Evolutionary conservation across 2,329 filamentous ascomycete species (phyloP), one percentile per base, ranked within the genome.

Genomic region (Tolypocladium amazonense): DNA sequence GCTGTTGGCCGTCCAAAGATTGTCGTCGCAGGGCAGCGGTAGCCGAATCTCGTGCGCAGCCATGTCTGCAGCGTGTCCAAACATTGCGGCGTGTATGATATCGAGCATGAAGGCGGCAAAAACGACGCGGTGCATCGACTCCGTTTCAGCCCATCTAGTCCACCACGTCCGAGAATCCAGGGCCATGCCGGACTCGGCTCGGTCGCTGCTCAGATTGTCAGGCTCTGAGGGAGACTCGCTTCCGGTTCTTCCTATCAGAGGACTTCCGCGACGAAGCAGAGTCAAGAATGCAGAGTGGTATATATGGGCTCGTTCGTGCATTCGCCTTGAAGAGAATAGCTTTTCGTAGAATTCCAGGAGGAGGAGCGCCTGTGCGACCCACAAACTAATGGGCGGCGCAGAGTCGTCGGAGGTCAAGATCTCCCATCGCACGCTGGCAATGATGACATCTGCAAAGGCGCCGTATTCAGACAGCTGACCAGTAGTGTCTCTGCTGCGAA

Each of bases 101-200:
- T 97, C 92, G 68, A 96, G 85, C 68, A 96, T 88, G 70, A 96
- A 96, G 0, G 92, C 91, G 0, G 87, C 90, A 73, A 94, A 97
- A 0, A 92, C 91, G 2, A 90, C 90, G 58, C 92, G 82, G 62
- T 91, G 85, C 64, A 92, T 96, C 0, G 92, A 89, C 71, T 97
- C 92, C 0, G 89, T 90, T 35, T 89, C 89, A 58, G 94, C 92
- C 92, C 92, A 96, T 61, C 89, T 84, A 62, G 87, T 85, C 92
- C 92, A 97, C 78, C 88, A 92, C 0, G 73, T 73, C 35, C 72
- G 73, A 9, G 74, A 75, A 59, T 81, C 79, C 0, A 75, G 66
- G 0, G 69, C 66, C 14, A 66, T 67, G 2, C 60, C 66, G 1
- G 63, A 58, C 0, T 65, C 62, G 9, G 85, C 80, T 52, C 82